Conservation (phyloP, 768 basidiomycete species). For the Podaxis sp. region DNA sequence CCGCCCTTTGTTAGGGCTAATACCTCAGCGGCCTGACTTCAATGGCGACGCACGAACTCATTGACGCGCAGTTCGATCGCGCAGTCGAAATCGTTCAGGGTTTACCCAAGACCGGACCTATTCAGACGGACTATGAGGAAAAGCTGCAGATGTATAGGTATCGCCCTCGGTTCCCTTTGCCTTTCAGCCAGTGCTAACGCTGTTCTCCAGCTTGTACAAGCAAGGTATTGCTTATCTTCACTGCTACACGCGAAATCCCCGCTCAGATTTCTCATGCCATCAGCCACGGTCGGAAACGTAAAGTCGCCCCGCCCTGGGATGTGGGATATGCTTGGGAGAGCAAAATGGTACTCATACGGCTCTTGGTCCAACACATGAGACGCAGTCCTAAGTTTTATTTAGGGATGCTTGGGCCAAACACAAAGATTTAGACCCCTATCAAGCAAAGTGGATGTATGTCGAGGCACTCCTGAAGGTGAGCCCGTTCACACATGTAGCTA, state of each 20-base stretch:
- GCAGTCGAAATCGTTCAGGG: slow-evolving; percentile 93
- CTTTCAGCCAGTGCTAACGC: slow-evolving; percentile 10
- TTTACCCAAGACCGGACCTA: slow-evolving; percentile 89
- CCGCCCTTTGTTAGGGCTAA: background rate
- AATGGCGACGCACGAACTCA: slow-evolving; percentile 64
- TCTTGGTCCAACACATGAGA: background rate
- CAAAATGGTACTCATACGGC: slow-evolving; percentile 72
- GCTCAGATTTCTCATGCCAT: slow-evolving; percentile 11
- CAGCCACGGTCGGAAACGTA: slow-evolving; percentile 91
- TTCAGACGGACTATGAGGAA: slow-evolving; percentile 94
- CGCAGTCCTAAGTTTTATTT: slow-evolving; percentile 8
- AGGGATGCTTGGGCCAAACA: slow-evolving; percentile 98
- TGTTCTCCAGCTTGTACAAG: slow-evolving; percentile 69
- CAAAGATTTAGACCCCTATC: slow-evolving; percentile 68
- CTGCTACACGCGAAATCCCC: background rate
- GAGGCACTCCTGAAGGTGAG: slow-evolving; percentile 78
- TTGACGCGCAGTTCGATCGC: slow-evolving; percentile 85
- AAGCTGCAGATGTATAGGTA: slow-evolving; percentile 92
- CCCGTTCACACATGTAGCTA: background rate
- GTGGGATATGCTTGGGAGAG: slow-evolving; percentile 87
- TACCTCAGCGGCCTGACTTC: background rate
- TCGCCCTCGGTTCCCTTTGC: slow-evolving; percentile 13
- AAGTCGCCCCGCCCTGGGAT: slow-evolving; percentile 74
- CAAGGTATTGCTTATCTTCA: slow-evolving; percentile 56
- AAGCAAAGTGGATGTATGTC: slow-evolving; percentile 89